Conservation (phyloP, 768 basidiomycete species). For the Lactifluus pinguis region DNA sequence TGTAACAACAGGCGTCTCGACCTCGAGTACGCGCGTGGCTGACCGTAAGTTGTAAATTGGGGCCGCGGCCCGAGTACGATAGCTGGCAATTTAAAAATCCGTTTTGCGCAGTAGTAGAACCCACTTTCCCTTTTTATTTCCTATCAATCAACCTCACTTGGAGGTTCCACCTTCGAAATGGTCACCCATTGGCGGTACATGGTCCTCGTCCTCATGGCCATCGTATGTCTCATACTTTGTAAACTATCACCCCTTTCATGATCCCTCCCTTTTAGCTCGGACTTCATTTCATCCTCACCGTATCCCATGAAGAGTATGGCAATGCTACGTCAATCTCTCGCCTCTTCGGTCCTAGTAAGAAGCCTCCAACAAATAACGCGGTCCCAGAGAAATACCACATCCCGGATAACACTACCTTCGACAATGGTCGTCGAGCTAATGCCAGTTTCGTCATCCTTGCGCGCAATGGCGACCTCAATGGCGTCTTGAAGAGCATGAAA, state of each 20-base stretch:
- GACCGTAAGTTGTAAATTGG: too few species aligned
- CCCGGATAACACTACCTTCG: constrained; percentile 16
- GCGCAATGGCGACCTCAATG: constrained; percentile 35
- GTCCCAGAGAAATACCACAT: constrained; percentile 28
- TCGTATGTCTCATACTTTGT: constrained; percentile 21
- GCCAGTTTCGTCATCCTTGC: constrained; percentile 50
- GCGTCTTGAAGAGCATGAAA: constrained; percentile 41
- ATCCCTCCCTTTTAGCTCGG: constrained; percentile 28
- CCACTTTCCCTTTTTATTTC: background rate
- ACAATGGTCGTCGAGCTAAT: constrained; percentile 35
- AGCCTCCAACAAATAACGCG: constrained; percentile 36
- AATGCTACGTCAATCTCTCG: constrained; percentile 36
- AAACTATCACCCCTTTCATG: background rate
- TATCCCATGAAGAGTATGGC: constrained; percentile 42
- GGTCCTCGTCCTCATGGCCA: constrained; percentile 30
- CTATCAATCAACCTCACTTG: background rate
- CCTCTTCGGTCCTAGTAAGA: constrained; percentile 24
- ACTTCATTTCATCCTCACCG: constrained; percentile 46
- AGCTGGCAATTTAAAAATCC: too few species aligned
- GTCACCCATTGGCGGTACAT: constrained; percentile 57
- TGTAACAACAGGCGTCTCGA: too few species aligned
- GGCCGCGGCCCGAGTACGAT: too few species aligned
- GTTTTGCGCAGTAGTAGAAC: too few species aligned
- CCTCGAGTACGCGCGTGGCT: too few species aligned
- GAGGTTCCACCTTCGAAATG: constrained; percentile 27